Conservation (phyloP, 805 yeast genomes). For the Lipomyces yamadae region DNA sequence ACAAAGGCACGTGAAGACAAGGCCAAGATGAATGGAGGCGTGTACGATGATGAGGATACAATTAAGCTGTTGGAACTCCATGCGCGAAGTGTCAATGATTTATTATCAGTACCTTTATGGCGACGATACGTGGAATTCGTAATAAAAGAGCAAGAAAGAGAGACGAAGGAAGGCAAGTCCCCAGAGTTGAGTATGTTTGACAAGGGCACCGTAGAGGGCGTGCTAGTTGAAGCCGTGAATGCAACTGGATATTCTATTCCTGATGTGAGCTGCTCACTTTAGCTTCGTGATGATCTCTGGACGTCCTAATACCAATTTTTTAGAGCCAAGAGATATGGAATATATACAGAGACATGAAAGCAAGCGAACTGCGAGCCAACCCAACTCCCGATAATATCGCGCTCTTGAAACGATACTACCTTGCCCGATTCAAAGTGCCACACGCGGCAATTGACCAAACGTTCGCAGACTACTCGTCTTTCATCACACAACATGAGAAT, state of each 20-base stretch:
- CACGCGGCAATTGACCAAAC: conserved; percentile 41
- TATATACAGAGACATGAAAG: conserved; percentile 31
- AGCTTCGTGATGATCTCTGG: neutral
- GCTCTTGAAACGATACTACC: conserved; percentile 30
- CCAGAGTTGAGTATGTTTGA: conserved; percentile 18
- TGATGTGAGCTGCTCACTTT: conserved; percentile 11
- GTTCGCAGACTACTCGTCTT: conserved; percentile 41
- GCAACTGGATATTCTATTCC: conserved; percentile 32
- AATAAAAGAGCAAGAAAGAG: conserved; percentile 10
- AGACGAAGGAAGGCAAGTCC: conserved; percentile 6
- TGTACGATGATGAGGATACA: conserved; percentile 16
- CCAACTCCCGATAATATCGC: conserved; percentile 17
- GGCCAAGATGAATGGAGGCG: conserved; percentile 10
- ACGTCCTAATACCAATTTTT: conserved; percentile 1
- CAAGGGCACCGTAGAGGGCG: conserved; percentile 9
- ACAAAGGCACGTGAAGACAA: conserved; percentile 9
- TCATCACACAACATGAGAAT: conserved; percentile 38
- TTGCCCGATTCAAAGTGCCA: conserved; percentile 40
- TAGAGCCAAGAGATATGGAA: conserved; percentile 39
- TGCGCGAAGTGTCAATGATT: conserved; percentile 28
- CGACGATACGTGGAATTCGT: conserved; percentile 26
- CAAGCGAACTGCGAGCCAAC: conserved; percentile 2
- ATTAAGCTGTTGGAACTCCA: conserved; percentile 19
- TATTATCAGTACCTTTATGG: conserved; percentile 31
- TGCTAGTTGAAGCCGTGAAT: conserved; percentile 32